Evolutionary conservation across 805 yeast species (phyloP), one percentile per base, ranked within the genome.

Genomic region (Pichia insulana): DNA sequence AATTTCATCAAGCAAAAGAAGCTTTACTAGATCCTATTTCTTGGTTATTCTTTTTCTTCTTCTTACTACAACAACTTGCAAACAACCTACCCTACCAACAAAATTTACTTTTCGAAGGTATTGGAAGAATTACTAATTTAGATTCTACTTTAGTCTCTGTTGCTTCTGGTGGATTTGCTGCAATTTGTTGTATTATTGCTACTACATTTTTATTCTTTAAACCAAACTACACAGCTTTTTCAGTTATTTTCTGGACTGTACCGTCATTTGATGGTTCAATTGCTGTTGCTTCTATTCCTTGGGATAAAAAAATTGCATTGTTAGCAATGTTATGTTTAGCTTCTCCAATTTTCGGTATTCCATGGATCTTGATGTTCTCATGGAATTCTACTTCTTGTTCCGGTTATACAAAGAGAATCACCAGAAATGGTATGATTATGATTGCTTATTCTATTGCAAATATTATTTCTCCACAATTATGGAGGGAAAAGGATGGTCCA

Each of bases 51-150:
- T 59, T 57, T 27, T 48, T 57, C 0, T 68, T 65, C 48, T 64
- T 67, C 47, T 58, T 76, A 13, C 56, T 70, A 20, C 68, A 66
- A 48, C 72, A 68, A 58, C 56, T 76, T 42, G 76, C 78, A 1
- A 76, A 76, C 47, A 73, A 73, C 52, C 55, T 75, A 40, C 61
- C 74, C 5, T 75, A 71, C 49, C 80, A 75, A 50, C 76, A 72
- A 45, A 71, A 71, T 36, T 49, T 74, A 35, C 53, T 76, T 25
- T 76, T 65, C 45, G 65, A 61, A 30, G 65, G 65, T 40, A 62
- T 76, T 53, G 68, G 68, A 27, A 39, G 46, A 37, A 59, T 63
- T 27, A 56, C 64, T 17, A 67, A 61, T 44, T 58, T 71, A 51
- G 68, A 63, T 45, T 65, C 80, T 1, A 73, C 78, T 0, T 59